Evolutionary conservation across 2,329 filamentous ascomycete species (phyloP), one percentile per base, ranked within the genome.

Genomic region (Colletotrichum kahawae): DNA sequence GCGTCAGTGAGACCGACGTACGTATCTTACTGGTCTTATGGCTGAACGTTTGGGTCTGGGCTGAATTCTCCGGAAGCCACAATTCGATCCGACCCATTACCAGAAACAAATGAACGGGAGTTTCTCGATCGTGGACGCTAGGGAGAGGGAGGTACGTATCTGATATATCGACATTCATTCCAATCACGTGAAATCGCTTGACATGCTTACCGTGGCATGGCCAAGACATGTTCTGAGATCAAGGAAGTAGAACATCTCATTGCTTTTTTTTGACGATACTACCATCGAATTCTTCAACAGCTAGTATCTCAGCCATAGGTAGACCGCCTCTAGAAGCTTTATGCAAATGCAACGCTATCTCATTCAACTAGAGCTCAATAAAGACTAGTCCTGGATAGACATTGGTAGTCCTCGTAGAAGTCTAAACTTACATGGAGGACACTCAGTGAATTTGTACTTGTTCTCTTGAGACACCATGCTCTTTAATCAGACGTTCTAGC

Each of bases 171-270:
- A 12, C 43, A 21, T 51, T 13, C 43, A 51, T 51, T 51, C 43
- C 43, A 0, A 21, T 21, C 38, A 48, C 38, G 38, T 21, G 38
- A n/a, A n/a, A 12, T 6, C 5, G 18, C 12, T n/a, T 51, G 43
- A 21, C 2, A 2, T 21, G 0, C n/a, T 21, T 21, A 13, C 43
- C 10, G 0, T 7, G 5, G 21, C n/a, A 7, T 21, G n/a, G 9
- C 4, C 5, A 21, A 21, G 43, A 0, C n/a, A 51, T 13, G 2
- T 7, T 7, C n/a, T 51, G 7, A 12, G n/a, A 13, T 4, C 24
- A 24, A 24, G 24, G 24, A 24, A 13, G 2, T 7, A 51, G 5
- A 51, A 21, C 43, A 51, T 21, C 43, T 21, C n/a, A 24, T 21
- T 4, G 10, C 43, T 21, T 48, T 12, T 4, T 2, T 21, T 21